Evolutionary conservation across 148 eudicot species (phyloP), one percentile per base, ranked within the genome.

Genomic region (Suaeda aralocaspica): DNA sequence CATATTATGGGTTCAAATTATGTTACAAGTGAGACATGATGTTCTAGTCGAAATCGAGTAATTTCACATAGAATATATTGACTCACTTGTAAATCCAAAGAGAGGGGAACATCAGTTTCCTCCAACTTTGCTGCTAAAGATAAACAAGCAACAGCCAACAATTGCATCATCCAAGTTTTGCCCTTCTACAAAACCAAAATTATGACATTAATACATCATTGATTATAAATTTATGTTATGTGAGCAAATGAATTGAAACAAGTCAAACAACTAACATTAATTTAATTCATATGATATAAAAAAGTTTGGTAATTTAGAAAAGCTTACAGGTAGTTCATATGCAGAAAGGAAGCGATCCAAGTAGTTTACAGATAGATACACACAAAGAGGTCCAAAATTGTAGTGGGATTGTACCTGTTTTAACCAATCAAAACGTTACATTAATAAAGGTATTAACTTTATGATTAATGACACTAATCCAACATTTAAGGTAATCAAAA

Each of bases 51-150:
- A 0, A 29, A 58, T 24, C 42, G 64, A 13, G 0, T 28, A 56
- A 26, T 24, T 25, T 15, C 33, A 56, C 24, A 52, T 26, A 28
- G 9, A 56, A 56, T 4, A 4, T 26, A 46, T 30, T 50, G 19
- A 26, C 72, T 61, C 76, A 90, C 89, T 85, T 91, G 97, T 63
- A 91, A 85, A 83, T 88, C 89, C 26, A 91, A 72, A 41, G 73
- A 74, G 18, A 77, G 67, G 22, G 97, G 97, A 52, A 85, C 86
- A 22, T 77, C 82, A 66, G 82, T 82, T 83, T 91, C 97, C 45
- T 88, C 97, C 79, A 88, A 68, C 77, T 91, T 91, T 52, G 89
- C 85, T 49, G 89, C 93, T 56, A 91, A 62, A 30, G 93, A 85
- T 67, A 91, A 65, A 82, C 94, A 88, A 16, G 89, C 82, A 61